phyloP scores from a whole-genome alignment of 1,139 yeast species.

The Meyerozyma smithsonii region DNA sequence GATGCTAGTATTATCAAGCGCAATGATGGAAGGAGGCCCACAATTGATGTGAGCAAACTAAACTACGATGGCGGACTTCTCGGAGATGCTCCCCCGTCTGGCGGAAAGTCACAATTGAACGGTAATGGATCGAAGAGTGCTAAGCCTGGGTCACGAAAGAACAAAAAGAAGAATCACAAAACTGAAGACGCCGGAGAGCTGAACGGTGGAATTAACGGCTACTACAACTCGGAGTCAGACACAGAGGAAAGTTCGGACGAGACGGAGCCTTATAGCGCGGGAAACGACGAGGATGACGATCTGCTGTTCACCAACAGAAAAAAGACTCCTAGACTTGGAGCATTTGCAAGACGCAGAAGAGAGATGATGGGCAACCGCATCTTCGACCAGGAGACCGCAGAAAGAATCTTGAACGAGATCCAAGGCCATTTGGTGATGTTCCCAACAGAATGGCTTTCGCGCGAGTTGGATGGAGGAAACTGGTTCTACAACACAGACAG shows the following conservation, averaged over 20 bases:
- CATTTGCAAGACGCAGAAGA: constrained; percentile 36
- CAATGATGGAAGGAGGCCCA: constrained; percentile 16
- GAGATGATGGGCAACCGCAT: constrained; percentile 50
- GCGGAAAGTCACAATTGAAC: constrained; percentile 3
- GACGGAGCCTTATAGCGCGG: neutral
- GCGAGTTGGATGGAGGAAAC: constrained; percentile 83
- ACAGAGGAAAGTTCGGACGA: neutral
- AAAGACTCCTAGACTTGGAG: constrained; percentile 13
- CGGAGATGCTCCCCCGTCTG: constrained; percentile 34
- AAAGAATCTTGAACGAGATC: constrained; percentile 63
- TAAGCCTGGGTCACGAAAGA: constrained; percentile 8
- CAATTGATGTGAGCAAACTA: constrained; percentile 22
- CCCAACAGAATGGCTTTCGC: constrained; percentile 86
- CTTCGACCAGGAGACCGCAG: constrained; percentile 74
- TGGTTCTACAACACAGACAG: constrained; percentile 96
- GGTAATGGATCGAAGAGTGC: constrained; percentile 1
- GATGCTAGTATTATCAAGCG: constrained; percentile 9
- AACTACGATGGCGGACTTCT: constrained; percentile 33
- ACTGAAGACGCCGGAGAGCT: too few species aligned
- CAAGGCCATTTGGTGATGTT: constrained; percentile 86
- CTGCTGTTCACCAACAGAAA: neutral
- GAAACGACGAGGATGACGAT: neutral
- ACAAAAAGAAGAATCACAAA: constrained; percentile 6
- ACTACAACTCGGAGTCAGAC: too few species aligned
- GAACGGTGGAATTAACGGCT: too few species aligned